Evolutionary conservation across 1,139 yeast species (phyloP), one percentile per base, ranked within the genome.

Genomic region (Geotrichum candidum): DNA sequence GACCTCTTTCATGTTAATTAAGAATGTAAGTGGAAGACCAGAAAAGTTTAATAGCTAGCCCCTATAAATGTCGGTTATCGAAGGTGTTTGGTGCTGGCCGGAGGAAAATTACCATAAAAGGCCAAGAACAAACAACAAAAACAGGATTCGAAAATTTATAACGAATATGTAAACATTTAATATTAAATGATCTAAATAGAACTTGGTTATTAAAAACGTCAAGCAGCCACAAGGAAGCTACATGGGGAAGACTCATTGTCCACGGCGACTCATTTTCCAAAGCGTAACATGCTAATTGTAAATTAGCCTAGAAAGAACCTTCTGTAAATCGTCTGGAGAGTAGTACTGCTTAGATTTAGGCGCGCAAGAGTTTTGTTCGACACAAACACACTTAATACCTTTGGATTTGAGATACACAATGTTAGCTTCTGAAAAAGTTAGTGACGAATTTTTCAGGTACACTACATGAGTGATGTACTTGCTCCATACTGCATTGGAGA

Each of bases 401-500:
- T 53, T 54, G 10, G 46, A 15, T n/a, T 35, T 15, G 3, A 62
- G 29, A 11, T 52, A 56, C 31, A 53, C 54, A 31, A 62, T 29
- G 33, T 50, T 57, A 1, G 11, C 31, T 7, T 29, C 27, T 1
- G 54, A n/a, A 13, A 60, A 59, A 11, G 50, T 25, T n/a, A 62
- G 46, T 3, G 53, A 57, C 11, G 65, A 60, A 11, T 35, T 29
- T 50, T 58, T 48, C n/a, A 63, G 55, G 48, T 63, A 63, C 10
- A 63, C 56, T 25, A 63, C 58, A 31, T 63, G 63, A 3, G 63
- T 60, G n/a, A 63, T 51, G 55, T 55, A 63, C 31, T 57, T 57
- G 22, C 48, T 51, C 65, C 65, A 63, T 2, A 15, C 46, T 3
- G 63, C 54, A 7, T 53, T 51, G 11, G 56, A 25, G 22, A 62